Conservation (phyloP, 2,329 filamentous ascomycete species). For the Exophiala phaeomuriformis region DNA sequence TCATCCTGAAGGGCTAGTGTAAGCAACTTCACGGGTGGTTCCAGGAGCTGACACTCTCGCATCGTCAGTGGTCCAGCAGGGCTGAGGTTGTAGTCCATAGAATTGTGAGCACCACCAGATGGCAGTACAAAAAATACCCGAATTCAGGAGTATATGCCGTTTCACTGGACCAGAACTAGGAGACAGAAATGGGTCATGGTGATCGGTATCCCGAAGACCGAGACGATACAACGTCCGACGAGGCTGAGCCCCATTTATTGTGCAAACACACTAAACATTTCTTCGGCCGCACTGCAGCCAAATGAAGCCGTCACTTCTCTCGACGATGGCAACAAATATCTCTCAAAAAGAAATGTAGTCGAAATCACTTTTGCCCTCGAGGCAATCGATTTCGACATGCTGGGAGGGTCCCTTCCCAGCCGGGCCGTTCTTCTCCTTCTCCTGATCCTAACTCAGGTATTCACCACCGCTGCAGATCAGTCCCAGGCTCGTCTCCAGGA, state of each 20-base stretch:
- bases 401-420: neutral
- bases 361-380: neutral
- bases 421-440: neutral
- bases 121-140: too few species aligned
- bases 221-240: neutral
- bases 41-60: too few species aligned
- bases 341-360: neutral
- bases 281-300: neutral
- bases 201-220: neutral
- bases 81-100: too few species aligned
- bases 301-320: neutral
- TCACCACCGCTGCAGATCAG: conserved; percentile 1
- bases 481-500: conserved; percentile 7
- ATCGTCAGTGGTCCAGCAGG: too few species aligned
- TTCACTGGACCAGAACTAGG: too few species aligned
- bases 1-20: too few species aligned
- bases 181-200: too few species aligned
- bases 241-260: neutral
- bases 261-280: conserved; percentile 9
- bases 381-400: conserved; percentile 5
- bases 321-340: neutral
- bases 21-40: too few species aligned
- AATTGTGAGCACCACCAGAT: too few species aligned
- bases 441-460: neutral
- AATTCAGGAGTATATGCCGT: too few species aligned